A percentile compares a stretch with the other conserved stretches of the same genome.
phyloP scores from a whole-genome alignment of 2,329 filamentous ascomycete species.

The Clonostachys chloroleuca region DNA sequence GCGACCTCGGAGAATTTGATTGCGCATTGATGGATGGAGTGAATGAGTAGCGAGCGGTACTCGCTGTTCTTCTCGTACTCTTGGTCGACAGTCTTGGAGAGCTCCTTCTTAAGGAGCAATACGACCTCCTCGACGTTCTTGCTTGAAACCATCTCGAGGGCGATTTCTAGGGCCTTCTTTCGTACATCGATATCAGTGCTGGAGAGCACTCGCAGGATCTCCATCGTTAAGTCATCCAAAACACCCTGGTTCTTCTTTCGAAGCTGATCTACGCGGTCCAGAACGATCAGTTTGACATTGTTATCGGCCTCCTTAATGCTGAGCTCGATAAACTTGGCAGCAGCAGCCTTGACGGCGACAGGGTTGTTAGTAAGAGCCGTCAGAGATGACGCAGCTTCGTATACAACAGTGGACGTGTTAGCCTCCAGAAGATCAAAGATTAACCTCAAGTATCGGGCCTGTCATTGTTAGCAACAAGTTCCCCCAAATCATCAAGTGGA shows the following conservation, averaged over 20 bases:
- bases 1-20: constrained; percentile 99
- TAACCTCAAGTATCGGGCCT: constrained; percentile 85
- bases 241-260: constrained; percentile 86
- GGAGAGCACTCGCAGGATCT: constrained; percentile 89
- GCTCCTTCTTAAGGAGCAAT: constrained; percentile 91
- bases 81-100: constrained; percentile 95
- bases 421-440: constrained; percentile 97
- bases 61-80: constrained; percentile 98
- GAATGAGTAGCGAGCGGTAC: constrained; percentile 91
- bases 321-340: constrained; percentile 92
- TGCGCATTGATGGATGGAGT: constrained; percentile 95
- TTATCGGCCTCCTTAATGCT: constrained; percentile 98
- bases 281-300: constrained; percentile 97
- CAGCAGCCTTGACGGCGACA: constrained; percentile 94
- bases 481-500: constrained; percentile 9
- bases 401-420: constrained; percentile 88
- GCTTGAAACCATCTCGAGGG: constrained; percentile 96
- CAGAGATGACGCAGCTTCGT: constrained; percentile 93
- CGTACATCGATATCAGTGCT: constrained; percentile 96
- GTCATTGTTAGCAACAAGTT: constrained; percentile 7
- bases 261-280: constrained; percentile 87
- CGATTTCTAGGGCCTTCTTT: constrained; percentile 83
- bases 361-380: constrained; percentile 94
- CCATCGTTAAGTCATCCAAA: constrained; percentile 92
- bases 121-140: constrained; percentile 99